Evolutionary conservation across 306 rosid genomes (phyloP).

Genomic region (Prunus kanzakura): DNA sequence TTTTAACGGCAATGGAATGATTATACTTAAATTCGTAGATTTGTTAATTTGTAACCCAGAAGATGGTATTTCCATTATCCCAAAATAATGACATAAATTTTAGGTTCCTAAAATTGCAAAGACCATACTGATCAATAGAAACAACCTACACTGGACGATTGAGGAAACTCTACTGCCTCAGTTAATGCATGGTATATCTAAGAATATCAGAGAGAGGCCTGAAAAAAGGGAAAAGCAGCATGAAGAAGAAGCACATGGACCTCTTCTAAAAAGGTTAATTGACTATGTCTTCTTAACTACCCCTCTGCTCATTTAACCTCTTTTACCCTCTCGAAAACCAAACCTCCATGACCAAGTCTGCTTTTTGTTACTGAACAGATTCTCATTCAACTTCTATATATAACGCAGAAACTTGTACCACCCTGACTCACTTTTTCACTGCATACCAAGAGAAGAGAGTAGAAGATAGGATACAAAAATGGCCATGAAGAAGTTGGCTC

Average conservation of each 20-base stretch:
- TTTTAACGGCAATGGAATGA: background rate
- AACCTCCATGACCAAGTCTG: slow-evolving; percentile 11
- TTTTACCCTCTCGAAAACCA: background rate
- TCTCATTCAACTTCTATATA: slow-evolving; percentile 1
- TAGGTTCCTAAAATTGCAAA: background rate
- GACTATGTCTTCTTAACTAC: slow-evolving; percentile 23
- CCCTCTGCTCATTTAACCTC: background rate
- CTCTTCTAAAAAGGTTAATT: background rate
- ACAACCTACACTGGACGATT: background rate
- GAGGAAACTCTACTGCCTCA: background rate
- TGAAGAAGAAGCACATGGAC: slow-evolving; percentile 21
- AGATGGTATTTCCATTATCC: background rate
- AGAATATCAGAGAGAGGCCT: background rate
- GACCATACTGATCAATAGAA: background rate
- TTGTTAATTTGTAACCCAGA: background rate
- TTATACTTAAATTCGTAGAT: background rate
- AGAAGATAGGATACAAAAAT: slow-evolving; percentile 18
- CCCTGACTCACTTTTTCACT: background rate
- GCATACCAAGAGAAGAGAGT: background rate
- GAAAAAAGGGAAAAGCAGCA: background rate
- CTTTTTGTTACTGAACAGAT: background rate
- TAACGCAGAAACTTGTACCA: background rate
- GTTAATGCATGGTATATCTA: background rate
- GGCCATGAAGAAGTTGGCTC: slow-evolving; percentile 22
- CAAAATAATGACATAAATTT: background rate